phyloP scores from a whole-genome alignment of 768 basidiomycete species.

The Mycena venus region DNA sequence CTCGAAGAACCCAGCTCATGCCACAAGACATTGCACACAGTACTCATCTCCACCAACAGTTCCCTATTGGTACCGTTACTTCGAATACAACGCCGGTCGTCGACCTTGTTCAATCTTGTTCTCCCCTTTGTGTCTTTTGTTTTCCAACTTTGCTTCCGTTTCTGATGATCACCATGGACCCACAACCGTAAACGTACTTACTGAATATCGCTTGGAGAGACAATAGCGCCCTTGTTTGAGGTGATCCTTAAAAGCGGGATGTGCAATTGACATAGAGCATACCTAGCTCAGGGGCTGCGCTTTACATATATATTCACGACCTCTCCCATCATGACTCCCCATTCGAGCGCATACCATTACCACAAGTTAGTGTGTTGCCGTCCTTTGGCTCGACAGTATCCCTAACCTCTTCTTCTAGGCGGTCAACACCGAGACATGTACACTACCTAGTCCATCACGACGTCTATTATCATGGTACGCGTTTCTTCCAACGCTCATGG shows the following conservation, averaged over 20 bases:
- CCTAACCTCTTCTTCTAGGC: neutral
- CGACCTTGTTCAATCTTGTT: conserved; percentile 6
- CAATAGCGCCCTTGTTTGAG: conserved; percentile 18
- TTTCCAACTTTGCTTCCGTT: neutral
- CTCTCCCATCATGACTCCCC: neutral
- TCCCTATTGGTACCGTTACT: neutral
- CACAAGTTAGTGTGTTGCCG: neutral
- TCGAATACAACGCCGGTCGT: neutral
- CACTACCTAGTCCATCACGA: neutral
- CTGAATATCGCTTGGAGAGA: neutral
- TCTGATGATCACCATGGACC: conserved; percentile 20
- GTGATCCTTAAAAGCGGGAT: conserved; percentile 2
- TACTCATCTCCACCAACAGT: conserved; percentile 1
- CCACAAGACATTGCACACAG: too few relatives aligned
- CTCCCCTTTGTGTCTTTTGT: neutral
- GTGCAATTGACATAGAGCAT: neutral
- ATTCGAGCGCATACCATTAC: neutral
- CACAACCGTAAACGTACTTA: neutral
- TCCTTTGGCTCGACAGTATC: neutral
- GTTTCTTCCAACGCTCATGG: neutral
- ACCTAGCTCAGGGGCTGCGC: neutral
- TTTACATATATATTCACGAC: neutral
- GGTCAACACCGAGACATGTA: neutral
- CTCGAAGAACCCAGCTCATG: too few relatives aligned
- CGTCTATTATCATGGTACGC: neutral